These are phyloP conservation scores for Pseudopithomyces chartarum DNA, from an alignment of 2,329 filamentous ascomycete genomes.

Conservation along the genomic window DNA sequence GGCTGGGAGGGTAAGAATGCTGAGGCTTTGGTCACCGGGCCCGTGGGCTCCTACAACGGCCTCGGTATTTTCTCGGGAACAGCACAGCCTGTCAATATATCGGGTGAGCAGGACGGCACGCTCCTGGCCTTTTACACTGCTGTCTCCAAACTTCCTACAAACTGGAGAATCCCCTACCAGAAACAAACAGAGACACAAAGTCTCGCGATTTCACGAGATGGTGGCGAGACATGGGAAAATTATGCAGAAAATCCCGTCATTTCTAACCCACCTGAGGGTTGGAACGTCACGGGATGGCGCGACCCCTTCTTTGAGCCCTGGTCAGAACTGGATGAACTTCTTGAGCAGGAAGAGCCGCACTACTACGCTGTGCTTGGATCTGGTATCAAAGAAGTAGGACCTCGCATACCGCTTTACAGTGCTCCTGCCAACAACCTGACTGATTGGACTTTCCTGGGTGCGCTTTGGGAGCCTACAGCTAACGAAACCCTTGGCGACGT, in stretches of 20 bases:
- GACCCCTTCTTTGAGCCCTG: slow-evolving; percentile 34
- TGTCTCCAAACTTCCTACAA: slow-evolving; percentile 52
- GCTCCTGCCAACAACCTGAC: slow-evolving; percentile 52
- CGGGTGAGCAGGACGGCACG: slow-evolving; percentile 53
- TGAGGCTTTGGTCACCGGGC: slow-evolving; percentile 46
- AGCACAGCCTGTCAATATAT: slow-evolving; percentile 54
- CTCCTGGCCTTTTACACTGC: slow-evolving; percentile 56
- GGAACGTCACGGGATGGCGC: slow-evolving; percentile 46
- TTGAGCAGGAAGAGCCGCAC: slow-evolving; percentile 49
- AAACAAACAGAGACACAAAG: slow-evolving; percentile 54
- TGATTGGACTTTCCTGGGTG: slow-evolving; percentile 53
- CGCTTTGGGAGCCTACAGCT: slow-evolving; percentile 51
- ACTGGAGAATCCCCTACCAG: slow-evolving; percentile 51
- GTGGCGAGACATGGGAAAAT: slow-evolving; percentile 54
- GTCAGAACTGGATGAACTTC: slow-evolving; percentile 50
- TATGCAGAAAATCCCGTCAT: slow-evolving; percentile 55
- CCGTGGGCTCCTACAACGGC: slow-evolving; percentile 53
- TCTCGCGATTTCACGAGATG: slow-evolving; percentile 52
- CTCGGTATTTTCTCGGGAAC: slow-evolving; percentile 61
- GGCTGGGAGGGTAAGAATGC: slow-evolving; percentile 53
- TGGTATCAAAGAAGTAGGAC: slow-evolving; percentile 54
- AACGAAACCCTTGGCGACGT: slow-evolving; percentile 50
- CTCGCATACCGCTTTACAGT: slow-evolving; percentile 54
- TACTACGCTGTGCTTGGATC: slow-evolving; percentile 54
- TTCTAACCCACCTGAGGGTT: slow-evolving; percentile 46